Conservation (phyloP, 352 stramenopile species). For the Phytophthora quininea region DNA sequence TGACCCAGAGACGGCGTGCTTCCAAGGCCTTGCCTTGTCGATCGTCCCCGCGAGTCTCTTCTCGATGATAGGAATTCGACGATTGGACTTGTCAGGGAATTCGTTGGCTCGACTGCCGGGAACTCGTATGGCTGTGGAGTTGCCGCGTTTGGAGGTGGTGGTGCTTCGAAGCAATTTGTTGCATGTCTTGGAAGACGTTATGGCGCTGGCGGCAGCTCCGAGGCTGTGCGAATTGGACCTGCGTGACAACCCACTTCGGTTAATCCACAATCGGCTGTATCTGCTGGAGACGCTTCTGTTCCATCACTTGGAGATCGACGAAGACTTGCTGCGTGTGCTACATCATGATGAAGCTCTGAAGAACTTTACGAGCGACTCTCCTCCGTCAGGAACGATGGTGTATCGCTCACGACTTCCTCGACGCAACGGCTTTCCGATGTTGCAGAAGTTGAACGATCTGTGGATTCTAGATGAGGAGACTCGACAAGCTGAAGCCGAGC, state of each 20-base stretch:
- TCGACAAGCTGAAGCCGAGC: constrained; percentile 54
- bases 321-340: constrained; percentile 44
- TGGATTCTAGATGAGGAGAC: constrained; percentile 69
- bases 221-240: constrained; percentile 68
- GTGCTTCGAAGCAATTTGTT: constrained; percentile 61
- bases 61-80: constrained; percentile 54
- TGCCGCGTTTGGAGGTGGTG: constrained; percentile 61
- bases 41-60: constrained; percentile 55
- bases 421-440: constrained; percentile 62
- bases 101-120: constrained; percentile 66
- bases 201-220: constrained; percentile 48
- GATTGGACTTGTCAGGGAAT: constrained; percentile 69
- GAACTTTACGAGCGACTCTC: constrained; percentile 1
- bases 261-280: constrained; percentile 74
- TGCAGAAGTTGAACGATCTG: constrained; percentile 60
- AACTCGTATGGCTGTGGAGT: constrained; percentile 36
- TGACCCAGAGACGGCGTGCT: constrained; percentile 8
- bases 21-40: constrained; percentile 40
- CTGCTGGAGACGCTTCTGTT: constrained; percentile 66
- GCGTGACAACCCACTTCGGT: constrained; percentile 57
- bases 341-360: constrained; percentile 51
- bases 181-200: constrained; percentile 66
- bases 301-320: constrained; percentile 27
- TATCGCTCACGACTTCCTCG: constrained; percentile 58
- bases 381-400: constrained; percentile 15